Conservation (phyloP, 2,329 filamentous ascomycete genomes). For the Chaetothyriales sp. region DNA sequence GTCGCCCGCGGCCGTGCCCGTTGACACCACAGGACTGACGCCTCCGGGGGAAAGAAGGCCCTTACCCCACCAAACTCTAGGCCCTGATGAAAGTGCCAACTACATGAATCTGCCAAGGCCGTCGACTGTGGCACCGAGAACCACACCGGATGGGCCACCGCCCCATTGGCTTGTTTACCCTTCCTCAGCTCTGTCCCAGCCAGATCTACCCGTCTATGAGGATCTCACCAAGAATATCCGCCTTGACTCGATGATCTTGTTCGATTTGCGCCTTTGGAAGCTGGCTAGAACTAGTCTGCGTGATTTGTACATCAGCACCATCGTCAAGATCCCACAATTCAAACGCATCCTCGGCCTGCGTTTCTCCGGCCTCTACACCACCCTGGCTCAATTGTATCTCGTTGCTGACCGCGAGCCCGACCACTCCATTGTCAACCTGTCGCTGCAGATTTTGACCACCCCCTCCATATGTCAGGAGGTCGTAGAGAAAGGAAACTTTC, state of each 20-base stretch:
- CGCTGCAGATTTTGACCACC: conserved; percentile 89
- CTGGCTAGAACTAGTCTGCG: conserved; percentile 80
- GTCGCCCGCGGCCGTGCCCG: conserved; percentile 39
- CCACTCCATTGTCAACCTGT: conserved; percentile 96
- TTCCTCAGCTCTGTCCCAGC: conserved; percentile 65
- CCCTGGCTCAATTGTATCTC: conserved; percentile 82
- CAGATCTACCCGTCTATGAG: conserved; percentile 60
- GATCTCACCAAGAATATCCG: conserved; percentile 81
- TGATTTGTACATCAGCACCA: conserved; percentile 88
- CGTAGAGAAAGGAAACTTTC: conserved; percentile 85
- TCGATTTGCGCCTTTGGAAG: conserved; percentile 94
- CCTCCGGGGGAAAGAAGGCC: conserved; percentile 7
- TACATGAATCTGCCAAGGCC: conserved; percentile 70
- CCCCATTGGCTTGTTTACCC: conserved; percentile 22
- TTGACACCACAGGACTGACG: conserved; percentile 5
- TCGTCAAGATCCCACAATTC: conserved; percentile 90
- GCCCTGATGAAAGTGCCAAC: conserved; percentile 17
- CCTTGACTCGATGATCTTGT: conserved; percentile 86
- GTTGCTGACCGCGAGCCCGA: conserved; percentile 94
- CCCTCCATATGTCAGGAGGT: conserved; percentile 94
- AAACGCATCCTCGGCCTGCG: conserved; percentile 83
- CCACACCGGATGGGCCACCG: conserved; percentile 21
- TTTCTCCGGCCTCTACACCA: conserved; percentile 92
- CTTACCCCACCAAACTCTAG: conserved; percentile 9
- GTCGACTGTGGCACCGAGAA: conserved; percentile 40